These are phyloP conservation scores for Penicillium chermesinum DNA, from an alignment of 495 filamentous ascomycete species.

Conservation along the genomic window DNA sequence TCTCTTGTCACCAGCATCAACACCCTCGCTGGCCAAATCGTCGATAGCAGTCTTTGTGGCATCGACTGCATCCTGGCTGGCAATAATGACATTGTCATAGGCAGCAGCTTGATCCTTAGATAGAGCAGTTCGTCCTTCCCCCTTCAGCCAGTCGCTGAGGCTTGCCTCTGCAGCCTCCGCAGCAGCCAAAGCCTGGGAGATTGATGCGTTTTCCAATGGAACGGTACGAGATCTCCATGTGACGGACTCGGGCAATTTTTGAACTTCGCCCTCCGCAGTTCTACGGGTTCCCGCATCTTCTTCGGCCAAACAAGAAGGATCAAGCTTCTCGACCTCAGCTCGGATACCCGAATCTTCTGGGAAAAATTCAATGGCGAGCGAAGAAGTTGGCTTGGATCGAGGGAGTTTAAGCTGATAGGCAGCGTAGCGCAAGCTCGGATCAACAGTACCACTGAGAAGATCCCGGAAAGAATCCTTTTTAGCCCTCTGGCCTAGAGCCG, in stretches of 20 bases:
- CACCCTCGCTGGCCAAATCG: constrained; percentile 74
- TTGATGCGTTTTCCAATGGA: constrained; percentile 87
- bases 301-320: constrained; percentile 62
- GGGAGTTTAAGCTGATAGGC: constrained; percentile 87
- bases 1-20: constrained; percentile 75
- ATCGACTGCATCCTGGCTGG: constrained; percentile 92
- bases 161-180: constrained; percentile 50
- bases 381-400: constrained; percentile 71
- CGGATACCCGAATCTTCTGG: constrained; percentile 58
- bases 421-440: constrained; percentile 90
- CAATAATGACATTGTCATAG: constrained; percentile 85
- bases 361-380: constrained; percentile 73
- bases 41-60: constrained; percentile 90
- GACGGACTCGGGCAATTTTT: constrained; percentile 67
- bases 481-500: constrained; percentile 56
- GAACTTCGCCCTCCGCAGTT: constrained; percentile 44
- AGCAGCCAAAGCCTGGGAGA: constrained; percentile 65
- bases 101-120: constrained; percentile 63
- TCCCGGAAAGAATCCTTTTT: constrained; percentile 78
- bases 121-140: constrained; percentile 33
- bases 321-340: constrained; percentile 62
- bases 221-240: constrained; percentile 88
- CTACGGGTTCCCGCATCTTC: constrained; percentile 54
- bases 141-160: constrained; percentile 41
- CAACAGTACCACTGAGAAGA: constrained; percentile 75